Percentiles rank a stretch among this genome's conserved stretches.
phyloP scores from a whole-genome alignment of 2,329 filamentous ascomycete genomes.

The Scortechinia acanthostroma region DNA sequence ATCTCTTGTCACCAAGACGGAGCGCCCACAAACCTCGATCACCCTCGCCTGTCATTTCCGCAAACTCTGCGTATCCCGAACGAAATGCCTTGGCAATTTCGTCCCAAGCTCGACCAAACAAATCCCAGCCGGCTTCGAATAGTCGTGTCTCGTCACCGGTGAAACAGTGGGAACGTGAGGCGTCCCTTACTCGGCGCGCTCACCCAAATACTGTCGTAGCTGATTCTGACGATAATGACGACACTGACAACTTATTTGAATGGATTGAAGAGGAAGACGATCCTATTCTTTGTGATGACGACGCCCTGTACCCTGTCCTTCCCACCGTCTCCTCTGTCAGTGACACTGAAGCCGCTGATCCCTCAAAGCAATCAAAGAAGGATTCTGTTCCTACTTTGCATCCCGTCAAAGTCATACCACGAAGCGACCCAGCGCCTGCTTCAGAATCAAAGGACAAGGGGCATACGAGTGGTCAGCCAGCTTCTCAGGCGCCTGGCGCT shows the following conservation, averaged over 20 bases:
- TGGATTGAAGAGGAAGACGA: background rate
- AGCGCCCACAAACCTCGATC: conserved; percentile 13
- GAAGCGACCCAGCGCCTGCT: too few relatives aligned
- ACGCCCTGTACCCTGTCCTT: conserved; percentile 4
- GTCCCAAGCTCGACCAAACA: background rate
- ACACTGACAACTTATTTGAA: conserved; percentile 7
- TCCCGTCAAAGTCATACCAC: too few relatives aligned
- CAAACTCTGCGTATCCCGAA: background rate
- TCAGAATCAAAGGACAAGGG: background rate
- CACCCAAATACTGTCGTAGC: conserved; percentile 13
- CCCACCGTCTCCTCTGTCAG: too few relatives aligned
- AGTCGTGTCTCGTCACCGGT: conserved; percentile 4
- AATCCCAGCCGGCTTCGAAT: background rate
- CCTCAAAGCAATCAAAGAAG: conserved; percentile 7
- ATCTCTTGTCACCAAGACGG: conserved; percentile 21
- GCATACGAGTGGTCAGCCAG: conserved; percentile 17
- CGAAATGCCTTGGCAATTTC: background rate
- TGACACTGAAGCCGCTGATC: too few relatives aligned
- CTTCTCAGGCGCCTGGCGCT: too few relatives aligned
- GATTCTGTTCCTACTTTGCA: background rate
- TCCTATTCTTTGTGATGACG: conserved; percentile 6
- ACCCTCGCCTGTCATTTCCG: too few relatives aligned
- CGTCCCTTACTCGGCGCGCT: too few relatives aligned
- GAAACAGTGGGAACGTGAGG: too few relatives aligned
- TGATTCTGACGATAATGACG: conserved; percentile 23